Conservation (phyloP, 1,284 basidiomycete genomes). For the Apiotrichum montevideense region DNA sequence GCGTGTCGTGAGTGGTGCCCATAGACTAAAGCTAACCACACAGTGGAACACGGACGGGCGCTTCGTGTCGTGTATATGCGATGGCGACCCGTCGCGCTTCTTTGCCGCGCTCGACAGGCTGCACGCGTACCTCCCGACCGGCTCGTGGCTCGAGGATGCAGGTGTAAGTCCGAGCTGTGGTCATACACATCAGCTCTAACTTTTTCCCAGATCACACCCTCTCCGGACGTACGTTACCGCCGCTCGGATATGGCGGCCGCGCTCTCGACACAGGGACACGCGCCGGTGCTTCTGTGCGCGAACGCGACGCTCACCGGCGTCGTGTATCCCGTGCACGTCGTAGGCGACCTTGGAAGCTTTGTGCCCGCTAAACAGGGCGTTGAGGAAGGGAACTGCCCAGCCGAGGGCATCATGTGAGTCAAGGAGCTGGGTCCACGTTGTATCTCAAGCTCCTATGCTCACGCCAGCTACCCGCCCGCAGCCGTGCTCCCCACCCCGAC, state of each 20-base stretch:
- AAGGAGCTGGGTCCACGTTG: too few species aligned
- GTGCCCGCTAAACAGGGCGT: constrained; percentile 17
- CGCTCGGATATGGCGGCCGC: constrained; percentile 30
- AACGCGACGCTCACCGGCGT: constrained; percentile 32
- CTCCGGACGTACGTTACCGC: constrained; percentile 41
- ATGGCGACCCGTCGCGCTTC: constrained; percentile 23
- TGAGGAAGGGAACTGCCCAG: constrained; percentile 32
- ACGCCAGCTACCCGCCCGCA: constrained; percentile 33
- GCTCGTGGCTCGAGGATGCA: constrained; percentile 29
- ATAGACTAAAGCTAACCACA: neutral
- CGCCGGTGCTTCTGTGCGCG: constrained; percentile 31
- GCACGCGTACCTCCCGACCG: constrained; percentile 25
- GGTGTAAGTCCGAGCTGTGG: constrained; percentile 31
- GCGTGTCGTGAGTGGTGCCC: constrained; percentile 31
- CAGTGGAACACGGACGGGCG: constrained; percentile 45
- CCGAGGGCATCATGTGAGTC: constrained; percentile 40
- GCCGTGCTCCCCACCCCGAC: constrained; percentile 22
- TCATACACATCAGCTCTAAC: neutral
- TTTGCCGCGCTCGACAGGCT: constrained; percentile 37
- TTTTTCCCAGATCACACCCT: constrained; percentile 38
- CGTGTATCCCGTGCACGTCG: constrained; percentile 35
- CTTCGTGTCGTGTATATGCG: constrained; percentile 36
- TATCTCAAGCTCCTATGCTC: neutral
- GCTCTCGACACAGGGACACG: constrained; percentile 20
- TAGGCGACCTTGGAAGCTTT: constrained; percentile 33